Evolutionary conservation across 164 flowering plant genomes (phyloP).

Genomic region (Tetracentron sinense): DNA sequence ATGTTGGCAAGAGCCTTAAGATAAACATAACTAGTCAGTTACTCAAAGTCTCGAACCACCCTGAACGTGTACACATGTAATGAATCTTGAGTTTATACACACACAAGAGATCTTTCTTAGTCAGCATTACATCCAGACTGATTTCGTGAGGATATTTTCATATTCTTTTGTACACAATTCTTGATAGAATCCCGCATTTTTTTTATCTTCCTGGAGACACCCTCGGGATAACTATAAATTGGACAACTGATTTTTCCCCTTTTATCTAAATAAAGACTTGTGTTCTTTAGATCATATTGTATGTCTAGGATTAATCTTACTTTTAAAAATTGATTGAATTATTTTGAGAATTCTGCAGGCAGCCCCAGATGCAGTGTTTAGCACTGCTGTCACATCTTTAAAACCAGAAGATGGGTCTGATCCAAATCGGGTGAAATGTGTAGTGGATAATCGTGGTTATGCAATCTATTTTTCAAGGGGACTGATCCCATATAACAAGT

Average conservation of each 20-base stretch:
- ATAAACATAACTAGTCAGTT: no score
- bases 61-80: no score
- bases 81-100: no score
- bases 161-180: no score
- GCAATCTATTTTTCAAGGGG: constrained; percentile 96
- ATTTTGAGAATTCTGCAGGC: constrained; percentile 36
- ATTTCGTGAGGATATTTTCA: no score
- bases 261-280: not conserved
- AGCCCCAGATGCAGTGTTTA: constrained; percentile 95
- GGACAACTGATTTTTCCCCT: not conserved
- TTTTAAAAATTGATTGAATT: not conserved
- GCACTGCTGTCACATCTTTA: constrained; percentile 94
- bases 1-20: no score
- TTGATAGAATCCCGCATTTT: no score
- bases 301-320: not conserved
- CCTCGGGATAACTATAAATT: no score
- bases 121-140: no score
- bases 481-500: constrained; percentile 92
- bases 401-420: constrained; percentile 86
- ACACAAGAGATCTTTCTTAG: no score
- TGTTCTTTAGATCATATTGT: not conserved
- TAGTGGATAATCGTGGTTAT: constrained; percentile 82
- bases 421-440: constrained; percentile 92
- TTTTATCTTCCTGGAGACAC: no score
- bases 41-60: no score